Evolutionary conservation across 805 yeast genomes (phyloP), one percentile per base, ranked within the genome.

Genomic region (Kodamaea leandrae): DNA sequence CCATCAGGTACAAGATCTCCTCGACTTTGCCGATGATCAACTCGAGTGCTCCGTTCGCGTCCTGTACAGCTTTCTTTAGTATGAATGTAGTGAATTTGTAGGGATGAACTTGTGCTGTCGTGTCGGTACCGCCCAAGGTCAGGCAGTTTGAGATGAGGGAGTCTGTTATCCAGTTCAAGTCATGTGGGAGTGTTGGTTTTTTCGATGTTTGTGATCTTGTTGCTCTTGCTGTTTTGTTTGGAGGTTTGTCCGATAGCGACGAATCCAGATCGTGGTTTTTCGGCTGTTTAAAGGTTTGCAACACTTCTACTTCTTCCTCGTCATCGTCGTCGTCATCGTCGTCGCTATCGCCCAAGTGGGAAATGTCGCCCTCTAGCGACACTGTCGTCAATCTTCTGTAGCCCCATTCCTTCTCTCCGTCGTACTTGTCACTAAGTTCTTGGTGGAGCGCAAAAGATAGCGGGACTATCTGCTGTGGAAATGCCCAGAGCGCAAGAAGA

Each of bases 91-190:
- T 91, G 64, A 93, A 90, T 57, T 83, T 83, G 65, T 84, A 88
- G 2, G 99, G 98, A 58, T 91, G 97, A 4, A 93, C 96, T 64
- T 93, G 98, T 0, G 97, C 98, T 1, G 97, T 91, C 10, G 95
- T 81, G 46, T 83, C 90, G 21, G 78, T 75, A 16, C 86, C 91
- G 21, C 98, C 97, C 37, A 91, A 64, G 6, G 78, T 74, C 2
- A 90, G 80, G 82, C 95, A 88, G 42, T 76, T 82, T 43, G 73
- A 74, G 6, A 91, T 80, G 19, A 83, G 57, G 3, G 76, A 72
- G 25, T 76, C 71, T 37, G 78, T 73, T 49, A 89, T 78, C 97
- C 97, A 90, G 49, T 80, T 80, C 39, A 89, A 71, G 46, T 80
- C 84, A 2, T 60, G 53, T 4, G 96, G 96, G 33, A 69, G 41